A percentile compares a stretch with the other conserved stretches of the same genome.
Conservation (phyloP, 1,284 basidiomycete species). For the Abortiporus biennis region DNA sequence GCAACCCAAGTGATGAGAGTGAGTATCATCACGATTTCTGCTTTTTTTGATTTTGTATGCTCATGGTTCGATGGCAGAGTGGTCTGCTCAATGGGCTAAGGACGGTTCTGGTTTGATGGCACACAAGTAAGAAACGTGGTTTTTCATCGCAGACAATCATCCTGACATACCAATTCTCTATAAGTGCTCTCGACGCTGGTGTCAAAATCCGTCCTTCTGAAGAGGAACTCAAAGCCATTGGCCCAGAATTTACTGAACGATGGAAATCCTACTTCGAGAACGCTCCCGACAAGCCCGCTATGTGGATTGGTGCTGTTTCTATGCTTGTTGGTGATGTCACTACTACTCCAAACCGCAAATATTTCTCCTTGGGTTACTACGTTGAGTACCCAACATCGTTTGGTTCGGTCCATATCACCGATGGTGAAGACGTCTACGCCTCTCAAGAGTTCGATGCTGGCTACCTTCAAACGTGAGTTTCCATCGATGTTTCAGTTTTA, state of each 20-base stretch:
- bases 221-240: conserved; percentile 68
- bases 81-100: conserved; percentile 34
- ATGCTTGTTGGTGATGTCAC: conserved; percentile 2
- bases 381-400: conserved; percentile 31
- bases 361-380: conserved; percentile 2
- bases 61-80: conserved; percentile 26
- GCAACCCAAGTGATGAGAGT: not conserved
- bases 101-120: conserved; percentile 43
- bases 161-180: not conserved
- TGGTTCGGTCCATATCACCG: conserved; percentile 39
- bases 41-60: no score
- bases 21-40: no score
- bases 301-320: conserved; percentile 18
- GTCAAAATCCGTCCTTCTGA: conserved; percentile 64
- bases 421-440: conserved; percentile 28
- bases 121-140: conserved; percentile 32
- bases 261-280: conserved; percentile 70
- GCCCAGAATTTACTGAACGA: conserved; percentile 64
- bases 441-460: conserved; percentile 29
- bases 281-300: conserved; percentile 72
- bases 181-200: conserved; percentile 36
- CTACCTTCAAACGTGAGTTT: conserved; percentile 24
- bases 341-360: not conserved
- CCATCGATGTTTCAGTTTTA: not conserved
- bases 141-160: not conserved